phyloP scores from a whole-genome alignment of 805 yeast genomes.

The Yamadazyma kitorensis region DNA sequence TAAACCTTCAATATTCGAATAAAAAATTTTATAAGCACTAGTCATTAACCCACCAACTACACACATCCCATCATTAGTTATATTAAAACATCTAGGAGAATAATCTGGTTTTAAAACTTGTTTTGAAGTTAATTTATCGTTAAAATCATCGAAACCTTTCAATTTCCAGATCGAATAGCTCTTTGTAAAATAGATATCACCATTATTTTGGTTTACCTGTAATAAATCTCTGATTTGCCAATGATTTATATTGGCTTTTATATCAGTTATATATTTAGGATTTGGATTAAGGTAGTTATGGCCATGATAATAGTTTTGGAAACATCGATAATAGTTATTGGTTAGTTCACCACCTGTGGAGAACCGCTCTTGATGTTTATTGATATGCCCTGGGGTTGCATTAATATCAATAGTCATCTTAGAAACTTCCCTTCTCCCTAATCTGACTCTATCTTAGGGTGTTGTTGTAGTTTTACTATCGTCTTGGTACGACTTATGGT shows the following conservation, averaged over 20 bases:
- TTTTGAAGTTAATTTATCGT: conserved; percentile 17
- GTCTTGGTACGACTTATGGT: no score
- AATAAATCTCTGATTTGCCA: conserved; percentile 85
- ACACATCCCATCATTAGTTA: conserved; percentile 47
- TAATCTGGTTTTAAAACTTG: conserved; percentile 53
- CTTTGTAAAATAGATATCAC: conserved; percentile 55
- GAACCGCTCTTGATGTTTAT: conserved; percentile 5
- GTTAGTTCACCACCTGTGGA: not conserved
- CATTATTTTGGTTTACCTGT: conserved; percentile 41
- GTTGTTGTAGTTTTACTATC: no score
- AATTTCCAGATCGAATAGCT: conserved; percentile 48
- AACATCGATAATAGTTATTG: conserved; percentile 22
- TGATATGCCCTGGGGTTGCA: not conserved
- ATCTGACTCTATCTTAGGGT: no score
- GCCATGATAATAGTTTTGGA: conserved; percentile 43
- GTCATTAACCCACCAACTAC: conserved; percentile 50
- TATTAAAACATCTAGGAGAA: conserved; percentile 67
- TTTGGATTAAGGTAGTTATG: conserved; percentile 34
- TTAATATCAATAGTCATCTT: conserved; percentile 14
- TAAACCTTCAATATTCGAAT: conserved; percentile 21
- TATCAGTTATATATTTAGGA: conserved; percentile 32
- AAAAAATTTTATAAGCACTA: conserved; percentile 31
- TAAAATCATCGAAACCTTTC: conserved; percentile 33
- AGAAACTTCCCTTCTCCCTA: no score
- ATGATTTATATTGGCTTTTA: conserved; percentile 42